Conservation (phyloP, 208 protist genomes). For the Porcisia deanei region DNA sequence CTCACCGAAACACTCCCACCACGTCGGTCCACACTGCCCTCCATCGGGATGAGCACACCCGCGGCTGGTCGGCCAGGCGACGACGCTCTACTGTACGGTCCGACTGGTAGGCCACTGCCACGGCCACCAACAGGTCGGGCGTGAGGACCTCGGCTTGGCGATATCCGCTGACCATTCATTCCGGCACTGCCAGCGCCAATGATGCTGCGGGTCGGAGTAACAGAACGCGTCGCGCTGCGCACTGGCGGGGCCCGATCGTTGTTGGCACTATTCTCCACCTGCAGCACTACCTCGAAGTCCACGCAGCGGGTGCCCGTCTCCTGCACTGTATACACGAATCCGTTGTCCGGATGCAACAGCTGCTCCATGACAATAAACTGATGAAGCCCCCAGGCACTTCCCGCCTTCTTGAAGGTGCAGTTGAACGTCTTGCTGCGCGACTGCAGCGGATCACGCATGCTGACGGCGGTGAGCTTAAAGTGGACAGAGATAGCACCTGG, state of each 20-base stretch:
- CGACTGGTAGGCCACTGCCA: constrained; percentile 8
- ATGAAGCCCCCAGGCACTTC: constrained; percentile 88
- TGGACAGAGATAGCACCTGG: constrained; percentile 45
- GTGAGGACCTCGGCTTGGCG: constrained; percentile 23
- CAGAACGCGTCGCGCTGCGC: constrained; percentile 34
- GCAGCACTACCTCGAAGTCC: constrained; percentile 77
- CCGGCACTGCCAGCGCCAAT: background rate
- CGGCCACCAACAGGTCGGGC: constrained; percentile 12
- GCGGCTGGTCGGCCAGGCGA: constrained; percentile 14
- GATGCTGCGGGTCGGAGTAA: constrained; percentile 26
- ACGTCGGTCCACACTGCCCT: constrained; percentile 31
- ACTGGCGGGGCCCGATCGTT: constrained; percentile 32
- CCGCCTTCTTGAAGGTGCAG: constrained; percentile 83
- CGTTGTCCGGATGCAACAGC: constrained; percentile 57
- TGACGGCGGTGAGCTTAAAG: constrained; percentile 76
- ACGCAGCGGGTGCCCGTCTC: constrained; percentile 60
- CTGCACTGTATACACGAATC: constrained; percentile 74
- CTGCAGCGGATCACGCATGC: constrained; percentile 58
- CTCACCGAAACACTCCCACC: constrained; percentile 20
- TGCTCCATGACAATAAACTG: constrained; percentile 73
- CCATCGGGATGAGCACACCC: constrained; percentile 30
- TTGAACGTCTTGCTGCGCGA: constrained; percentile 82
- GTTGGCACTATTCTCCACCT: constrained; percentile 41
- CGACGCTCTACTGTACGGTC: constrained; percentile 10
- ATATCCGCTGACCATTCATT: constrained; percentile 1